phyloP scores from a whole-genome alignment of 2,329 filamentous ascomycete genomes.

The Trichoderma aggressivum region DNA sequence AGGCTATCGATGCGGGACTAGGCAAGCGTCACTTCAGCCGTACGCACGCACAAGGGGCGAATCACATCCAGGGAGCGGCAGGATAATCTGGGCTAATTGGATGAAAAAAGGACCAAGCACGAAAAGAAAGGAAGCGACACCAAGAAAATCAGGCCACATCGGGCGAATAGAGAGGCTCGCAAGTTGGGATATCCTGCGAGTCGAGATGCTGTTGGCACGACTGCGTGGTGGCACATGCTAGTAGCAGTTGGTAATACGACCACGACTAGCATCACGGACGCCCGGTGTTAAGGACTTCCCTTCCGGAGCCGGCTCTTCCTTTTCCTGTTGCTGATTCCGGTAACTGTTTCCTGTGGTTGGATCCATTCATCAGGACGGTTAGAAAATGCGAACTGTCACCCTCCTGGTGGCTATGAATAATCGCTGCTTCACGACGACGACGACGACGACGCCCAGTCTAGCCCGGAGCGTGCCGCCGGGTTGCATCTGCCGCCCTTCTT shows the following conservation, averaged over 20 bases:
- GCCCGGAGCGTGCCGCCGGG: not conserved
- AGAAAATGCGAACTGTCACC: not conserved
- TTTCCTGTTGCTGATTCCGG: not conserved
- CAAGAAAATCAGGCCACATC: slow-evolving; percentile 12
- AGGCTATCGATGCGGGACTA: slow-evolving; percentile 10
- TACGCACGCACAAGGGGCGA: slow-evolving; percentile 1
- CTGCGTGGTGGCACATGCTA: not conserved
- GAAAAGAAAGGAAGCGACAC: not conserved
- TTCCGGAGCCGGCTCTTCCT: not conserved
- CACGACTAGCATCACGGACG: not conserved
- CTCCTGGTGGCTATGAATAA: not conserved
- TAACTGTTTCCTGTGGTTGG: not conserved
- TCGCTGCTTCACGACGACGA: not conserved
- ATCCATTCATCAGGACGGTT: not conserved
- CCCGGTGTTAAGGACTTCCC: not conserved
- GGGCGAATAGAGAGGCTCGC: not conserved
- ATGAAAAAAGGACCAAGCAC: not conserved
- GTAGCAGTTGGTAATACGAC: not conserved
- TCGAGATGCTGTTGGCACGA: not conserved
- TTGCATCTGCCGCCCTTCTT: not conserved
- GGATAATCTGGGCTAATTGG: slow-evolving; percentile 1
- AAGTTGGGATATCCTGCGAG: not conserved
- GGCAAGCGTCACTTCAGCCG: slow-evolving; percentile 6
- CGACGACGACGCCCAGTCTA: not conserved
- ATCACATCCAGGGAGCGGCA: not conserved